phyloP scores from a whole-genome alignment of 1,139 yeast species.

The Meyerozyma sp. region DNA sequence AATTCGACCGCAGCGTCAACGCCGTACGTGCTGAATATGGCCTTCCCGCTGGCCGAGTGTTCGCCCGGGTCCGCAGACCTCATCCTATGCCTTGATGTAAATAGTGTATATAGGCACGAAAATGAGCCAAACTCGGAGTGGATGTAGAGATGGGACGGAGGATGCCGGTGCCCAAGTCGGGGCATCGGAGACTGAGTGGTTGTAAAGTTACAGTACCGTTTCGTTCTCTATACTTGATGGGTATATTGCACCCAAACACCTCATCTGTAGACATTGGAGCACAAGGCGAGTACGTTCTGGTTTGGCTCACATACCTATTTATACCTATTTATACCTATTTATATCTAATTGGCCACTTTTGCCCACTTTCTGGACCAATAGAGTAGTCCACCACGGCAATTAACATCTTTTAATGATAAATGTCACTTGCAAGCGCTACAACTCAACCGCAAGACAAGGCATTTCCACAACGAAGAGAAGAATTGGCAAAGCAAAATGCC shows the following conservation, averaged over 20 bases:
- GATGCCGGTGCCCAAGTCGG: too few species aligned
- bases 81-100: constrained; percentile 17
- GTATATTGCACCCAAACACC: too few species aligned
- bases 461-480: not conserved
- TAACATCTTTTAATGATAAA: not conserved
- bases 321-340: too few species aligned
- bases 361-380: too few species aligned
- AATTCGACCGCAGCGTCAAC: constrained; percentile 73
- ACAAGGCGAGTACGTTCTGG: too few species aligned
- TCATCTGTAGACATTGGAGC: too few species aligned
- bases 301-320: too few species aligned
- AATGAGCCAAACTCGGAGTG: not conserved
- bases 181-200: too few species aligned
- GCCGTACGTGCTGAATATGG: constrained; percentile 67
- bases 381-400: too few species aligned
- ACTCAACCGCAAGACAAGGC: not conserved
- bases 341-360: too few species aligned
- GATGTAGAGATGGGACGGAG: not conserved
- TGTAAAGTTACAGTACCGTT: too few species aligned
- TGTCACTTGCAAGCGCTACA: not conserved
- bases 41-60: constrained; percentile 69
- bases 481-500: not conserved
- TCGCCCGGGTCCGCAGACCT: constrained; percentile 45
- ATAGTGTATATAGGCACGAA: constrained; percentile 2
- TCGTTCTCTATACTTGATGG: too few species aligned